Base-by-base conservation (phyloP, 2,329 filamentous ascomycete species). In the Monilinia polystroma region DNA sequence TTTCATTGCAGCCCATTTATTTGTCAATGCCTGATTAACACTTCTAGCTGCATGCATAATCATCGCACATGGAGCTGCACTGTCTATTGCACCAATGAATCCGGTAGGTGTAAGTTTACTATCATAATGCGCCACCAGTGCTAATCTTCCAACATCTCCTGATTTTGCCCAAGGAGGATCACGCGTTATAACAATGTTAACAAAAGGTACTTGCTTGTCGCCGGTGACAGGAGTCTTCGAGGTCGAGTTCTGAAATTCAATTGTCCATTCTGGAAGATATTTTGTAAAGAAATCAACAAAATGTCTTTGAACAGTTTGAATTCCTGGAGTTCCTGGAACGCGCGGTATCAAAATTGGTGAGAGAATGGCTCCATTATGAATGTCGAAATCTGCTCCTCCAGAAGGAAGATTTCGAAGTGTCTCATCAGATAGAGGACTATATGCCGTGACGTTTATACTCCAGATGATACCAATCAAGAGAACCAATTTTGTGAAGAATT, bases 1-100 rank as follows among this genome's bases (percentile, higher is more conserved):
- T 70, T 86, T 78, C 85, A 93, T 91, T 43, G 83, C 83, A 41
- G 85, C 84, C 91, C 95, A 98, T 79, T 94, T 96, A 75, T 84
- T 84, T 41, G 89, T 91, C 76, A 98, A 79, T 2, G 91, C 92
- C 1, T 81, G 83, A 74, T 98, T 93, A 56, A 99, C 86, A 70
- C 87, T 91, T 71, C 89, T 84, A 69, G 93, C 91, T 16, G 90
- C 87, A 76, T 97, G 91, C 86, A 99, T 85, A 67, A 99, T 83
- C 84, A 98, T 93, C 0, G 95, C 95, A 78, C 94, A 98, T 12
- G 95, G 93, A 23, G 91, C 95, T 1, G 95, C 95, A 73, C 92
- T 97, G 76, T 99, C 95, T 18, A 87, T 96, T 0, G 94, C 95
- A 0, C 95, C 95, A 67, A 99, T 90, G 77, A 99, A 99, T 0